Conservation (phyloP, 2,329 filamentous ascomycete species). For the Cordyceps cateniannulata region DNA sequence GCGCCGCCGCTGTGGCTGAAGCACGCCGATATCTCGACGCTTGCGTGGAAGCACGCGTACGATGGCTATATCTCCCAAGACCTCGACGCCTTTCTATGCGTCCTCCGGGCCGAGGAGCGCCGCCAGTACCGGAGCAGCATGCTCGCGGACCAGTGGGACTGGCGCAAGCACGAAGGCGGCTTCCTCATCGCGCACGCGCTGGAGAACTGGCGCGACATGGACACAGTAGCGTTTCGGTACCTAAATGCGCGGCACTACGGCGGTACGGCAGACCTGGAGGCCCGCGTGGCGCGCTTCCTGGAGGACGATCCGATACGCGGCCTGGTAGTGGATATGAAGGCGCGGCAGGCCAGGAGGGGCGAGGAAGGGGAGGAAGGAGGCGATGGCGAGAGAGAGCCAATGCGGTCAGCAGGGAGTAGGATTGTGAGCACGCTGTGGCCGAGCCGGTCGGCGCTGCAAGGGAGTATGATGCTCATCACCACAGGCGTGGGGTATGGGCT, state of each 20-base stretch:
- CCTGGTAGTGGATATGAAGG: conserved; percentile 5
- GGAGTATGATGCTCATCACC: conserved; percentile 4
- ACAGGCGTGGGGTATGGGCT: conserved; percentile 7
- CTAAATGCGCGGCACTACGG: conserved; percentile 20
- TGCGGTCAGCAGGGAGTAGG: neutral
- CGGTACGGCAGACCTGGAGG: conserved; percentile 1
- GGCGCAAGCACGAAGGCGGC: conserved; percentile 12
- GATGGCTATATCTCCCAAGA: neutral
- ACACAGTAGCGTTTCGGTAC: conserved; percentile 14
- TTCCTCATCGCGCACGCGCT: conserved; percentile 11
- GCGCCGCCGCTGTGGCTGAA: conserved; percentile 15
- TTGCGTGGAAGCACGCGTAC: conserved; percentile 6
- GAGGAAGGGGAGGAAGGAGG: neutral
- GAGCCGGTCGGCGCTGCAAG: neutral
- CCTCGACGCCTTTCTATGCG: neutral
- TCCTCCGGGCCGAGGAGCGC: neutral
- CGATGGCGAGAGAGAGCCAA: neutral
- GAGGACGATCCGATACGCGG: neutral
- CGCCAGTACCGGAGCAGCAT: neutral
- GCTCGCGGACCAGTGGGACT: conserved; percentile 3
- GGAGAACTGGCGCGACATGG: conserved; percentile 11
- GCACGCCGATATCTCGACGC: neutral
- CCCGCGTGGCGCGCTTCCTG: neutral
- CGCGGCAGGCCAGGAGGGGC: neutral
- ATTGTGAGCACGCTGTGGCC: neutral